These are phyloP conservation scores for Boletus semigastroideus DNA, from an alignment of 1,284 basidiomycete genomes.

Conservation along the genomic window DNA sequence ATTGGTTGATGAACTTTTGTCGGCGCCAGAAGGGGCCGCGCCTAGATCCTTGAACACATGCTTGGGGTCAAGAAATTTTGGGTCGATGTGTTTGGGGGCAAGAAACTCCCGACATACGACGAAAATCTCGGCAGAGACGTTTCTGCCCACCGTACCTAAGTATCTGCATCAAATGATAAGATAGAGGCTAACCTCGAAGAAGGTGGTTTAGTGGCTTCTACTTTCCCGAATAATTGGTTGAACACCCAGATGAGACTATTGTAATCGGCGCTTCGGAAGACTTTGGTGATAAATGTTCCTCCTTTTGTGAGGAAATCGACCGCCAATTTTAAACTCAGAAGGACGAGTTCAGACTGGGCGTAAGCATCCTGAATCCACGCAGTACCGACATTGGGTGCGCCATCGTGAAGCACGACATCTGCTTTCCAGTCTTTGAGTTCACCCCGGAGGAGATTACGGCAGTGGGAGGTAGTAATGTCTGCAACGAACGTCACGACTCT, in stretches of 20 bases:
- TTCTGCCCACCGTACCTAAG: slow-evolving; percentile 50
- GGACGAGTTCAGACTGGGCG: slow-evolving; percentile 94
- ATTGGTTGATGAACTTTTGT: slow-evolving; percentile 53
- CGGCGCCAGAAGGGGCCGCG: slow-evolving; percentile 46
- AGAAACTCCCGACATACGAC: slow-evolving; percentile 97
- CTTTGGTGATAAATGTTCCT: slow-evolving; percentile 97
- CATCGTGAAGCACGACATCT: slow-evolving; percentile 99
- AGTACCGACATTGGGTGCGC: slow-evolving; percentile 98
- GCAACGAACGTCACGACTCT: slow-evolving; percentile 90
- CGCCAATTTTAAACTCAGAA: slow-evolving; percentile 95
- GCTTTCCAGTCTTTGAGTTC: slow-evolving; percentile 99
- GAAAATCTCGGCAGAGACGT: slow-evolving; percentile 99
- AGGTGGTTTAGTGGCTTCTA: slow-evolving; percentile 98
- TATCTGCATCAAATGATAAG: neutral
- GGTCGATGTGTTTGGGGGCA: slow-evolving; percentile 94
- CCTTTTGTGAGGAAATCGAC: slow-evolving; percentile 95
- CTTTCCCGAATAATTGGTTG: slow-evolving; percentile 92
- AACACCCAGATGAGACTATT: slow-evolving; percentile 99
- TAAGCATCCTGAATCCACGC: slow-evolving; percentile 99
- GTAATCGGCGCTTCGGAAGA: slow-evolving; percentile 98
- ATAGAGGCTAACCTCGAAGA: slow-evolving; percentile 75
- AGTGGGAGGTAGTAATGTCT: slow-evolving; percentile 94
- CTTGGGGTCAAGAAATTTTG: slow-evolving; percentile 96
- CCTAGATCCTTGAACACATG: slow-evolving; percentile 96
- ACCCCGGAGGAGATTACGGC: slow-evolving; percentile 82